phyloP scores from a whole-genome alignment of 805 yeast species.

The Debaryomyces tyrocola region DNA sequence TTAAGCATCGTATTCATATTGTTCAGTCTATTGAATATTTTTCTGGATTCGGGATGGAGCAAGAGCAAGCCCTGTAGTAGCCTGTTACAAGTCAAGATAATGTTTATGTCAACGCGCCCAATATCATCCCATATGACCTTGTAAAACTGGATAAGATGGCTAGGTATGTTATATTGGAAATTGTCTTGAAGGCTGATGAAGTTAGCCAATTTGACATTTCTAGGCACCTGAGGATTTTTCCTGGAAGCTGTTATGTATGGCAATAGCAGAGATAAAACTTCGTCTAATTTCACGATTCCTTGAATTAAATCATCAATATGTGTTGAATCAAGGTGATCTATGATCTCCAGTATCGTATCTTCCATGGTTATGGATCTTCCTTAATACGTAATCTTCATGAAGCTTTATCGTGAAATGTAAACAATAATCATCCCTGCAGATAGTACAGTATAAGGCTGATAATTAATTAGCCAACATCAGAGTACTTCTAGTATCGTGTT shows the following conservation, averaged over 20 bases:
- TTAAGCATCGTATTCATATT: constrained; percentile 39
- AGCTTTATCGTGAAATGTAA: constrained; percentile 2
- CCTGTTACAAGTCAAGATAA: constrained; percentile 25
- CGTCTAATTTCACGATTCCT: constrained; percentile 19
- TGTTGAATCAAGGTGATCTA: constrained; percentile 16
- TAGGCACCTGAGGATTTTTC: constrained; percentile 1
- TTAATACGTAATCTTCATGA: neutral
- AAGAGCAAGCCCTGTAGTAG: constrained; percentile 61
- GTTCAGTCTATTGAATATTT: constrained; percentile 41
- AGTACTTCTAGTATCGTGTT: neutral
- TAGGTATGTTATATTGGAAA: constrained; percentile 51
- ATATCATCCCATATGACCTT: constrained; percentile 7
- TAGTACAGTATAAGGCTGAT: neutral
- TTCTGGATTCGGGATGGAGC: constrained; percentile 56
- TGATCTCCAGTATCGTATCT: constrained; percentile 6
- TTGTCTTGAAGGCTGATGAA: constrained; percentile 51
- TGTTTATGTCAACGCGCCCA: constrained; percentile 5
- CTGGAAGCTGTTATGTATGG: constrained; percentile 13
- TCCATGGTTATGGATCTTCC: constrained; percentile 6
- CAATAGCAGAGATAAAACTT: constrained; percentile 15
- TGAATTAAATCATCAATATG: constrained; percentile 2
- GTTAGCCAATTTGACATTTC: constrained; percentile 7
- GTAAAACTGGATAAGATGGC: constrained; percentile 23
- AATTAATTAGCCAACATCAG: neutral
- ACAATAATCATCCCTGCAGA: neutral